Conservation (phyloP, 2,329 filamentous ascomycete species). For the Ploettnerulaceae sp. region DNA sequence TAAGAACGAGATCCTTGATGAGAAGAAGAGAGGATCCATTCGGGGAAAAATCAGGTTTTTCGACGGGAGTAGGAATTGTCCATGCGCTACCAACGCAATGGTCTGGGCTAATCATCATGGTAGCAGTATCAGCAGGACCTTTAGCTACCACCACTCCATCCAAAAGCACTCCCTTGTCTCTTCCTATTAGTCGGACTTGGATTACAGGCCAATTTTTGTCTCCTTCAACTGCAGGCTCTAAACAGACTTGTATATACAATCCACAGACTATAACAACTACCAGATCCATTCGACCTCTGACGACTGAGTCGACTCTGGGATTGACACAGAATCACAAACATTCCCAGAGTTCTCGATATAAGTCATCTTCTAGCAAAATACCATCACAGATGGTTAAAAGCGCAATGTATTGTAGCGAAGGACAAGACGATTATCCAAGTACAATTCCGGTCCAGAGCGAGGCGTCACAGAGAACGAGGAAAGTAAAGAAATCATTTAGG, state of each 20-base stretch:
- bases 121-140: conserved; percentile 17
- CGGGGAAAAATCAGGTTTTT: conserved; percentile 27
- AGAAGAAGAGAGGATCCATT: conserved; percentile 16
- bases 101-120: conserved; percentile 3
- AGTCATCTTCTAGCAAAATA: conserved; percentile 3
- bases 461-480: background rate
- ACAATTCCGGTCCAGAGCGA: background rate
- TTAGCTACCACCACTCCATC: background rate
- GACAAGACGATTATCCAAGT: background rate
- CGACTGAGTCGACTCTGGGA: background rate
- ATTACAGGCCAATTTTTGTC: conserved; percentile 5
- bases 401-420: background rate
- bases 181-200: background rate
- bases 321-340: background rate
- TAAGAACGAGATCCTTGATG: conserved; percentile 5
- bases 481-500: background rate
- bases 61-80: conserved; percentile 21
- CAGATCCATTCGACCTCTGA: background rate
- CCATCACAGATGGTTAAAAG: background rate
- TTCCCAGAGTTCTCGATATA: conserved; percentile 5
- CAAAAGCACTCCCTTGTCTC: conserved; percentile 4
- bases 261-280: conserved; percentile 4
- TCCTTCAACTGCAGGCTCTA: conserved; percentile 9
- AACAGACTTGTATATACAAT: background rate
- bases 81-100: background rate